Conservation (phyloP, 371 early-diverging fungal genomes). For the Haplosporangium sp. region DNA sequence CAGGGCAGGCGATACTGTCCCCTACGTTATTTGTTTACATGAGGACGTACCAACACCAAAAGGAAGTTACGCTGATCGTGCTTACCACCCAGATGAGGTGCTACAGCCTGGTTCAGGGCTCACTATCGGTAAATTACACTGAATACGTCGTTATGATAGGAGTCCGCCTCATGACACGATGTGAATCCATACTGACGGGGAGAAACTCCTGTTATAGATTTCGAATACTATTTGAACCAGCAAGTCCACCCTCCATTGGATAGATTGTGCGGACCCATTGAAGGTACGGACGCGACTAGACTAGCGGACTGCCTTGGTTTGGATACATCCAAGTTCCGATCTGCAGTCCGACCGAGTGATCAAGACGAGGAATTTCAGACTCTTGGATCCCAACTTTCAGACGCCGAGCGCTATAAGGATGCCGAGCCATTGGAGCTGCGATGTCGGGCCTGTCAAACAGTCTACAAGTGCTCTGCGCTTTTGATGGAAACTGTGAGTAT, state of each 20-base stretch:
- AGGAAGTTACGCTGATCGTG: conserved; percentile 78
- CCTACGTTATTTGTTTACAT: conserved; percentile 93
- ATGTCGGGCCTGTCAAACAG: conserved; percentile 76
- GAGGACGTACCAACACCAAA: conserved; percentile 58
- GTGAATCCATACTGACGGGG: not conserved
- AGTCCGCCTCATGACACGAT: conserved; percentile 20
- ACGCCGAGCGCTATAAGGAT: conserved; percentile 85
- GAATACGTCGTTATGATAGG: conserved; percentile 59
- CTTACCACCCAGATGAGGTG: conserved; percentile 94
- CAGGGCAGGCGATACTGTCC: conserved; percentile 93
- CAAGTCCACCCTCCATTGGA: conserved; percentile 98
- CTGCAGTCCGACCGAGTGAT: conserved; percentile 28
- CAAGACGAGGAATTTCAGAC: conserved; percentile 72
- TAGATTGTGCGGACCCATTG: conserved; percentile 90
- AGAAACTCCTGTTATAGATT: conserved; percentile 67
- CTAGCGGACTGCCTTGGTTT: conserved; percentile 92
- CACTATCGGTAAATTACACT: conserved; percentile 62
- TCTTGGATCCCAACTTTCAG: conserved; percentile 85
- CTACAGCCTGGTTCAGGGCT: conserved; percentile 61
- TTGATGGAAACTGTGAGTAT: conserved; percentile 55
- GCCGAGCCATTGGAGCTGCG: conserved; percentile 67
- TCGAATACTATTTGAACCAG: conserved; percentile 96
- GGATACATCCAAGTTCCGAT: conserved; percentile 77
- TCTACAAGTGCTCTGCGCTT: conserved; percentile 67
- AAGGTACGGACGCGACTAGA: conserved; percentile 83